These are phyloP conservation scores for Lanmaoa rubissima DNA, from an alignment of 768 basidiomycete genomes.

Conservation along the genomic window DNA sequence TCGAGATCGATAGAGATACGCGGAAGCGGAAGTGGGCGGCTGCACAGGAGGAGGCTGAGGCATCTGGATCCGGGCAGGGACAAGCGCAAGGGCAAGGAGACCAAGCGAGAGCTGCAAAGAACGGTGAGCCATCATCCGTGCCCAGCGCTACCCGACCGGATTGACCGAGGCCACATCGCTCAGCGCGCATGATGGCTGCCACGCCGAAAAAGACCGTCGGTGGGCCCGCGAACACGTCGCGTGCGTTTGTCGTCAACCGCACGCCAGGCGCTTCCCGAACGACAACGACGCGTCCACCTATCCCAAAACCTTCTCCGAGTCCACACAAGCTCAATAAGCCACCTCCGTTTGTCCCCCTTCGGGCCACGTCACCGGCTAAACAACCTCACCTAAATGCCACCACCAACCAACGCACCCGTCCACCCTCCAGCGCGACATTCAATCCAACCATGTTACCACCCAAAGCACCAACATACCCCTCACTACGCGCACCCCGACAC, in stretches of 20 bases:
- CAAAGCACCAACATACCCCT: conserved; percentile 40
- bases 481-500: conserved; percentile 63
- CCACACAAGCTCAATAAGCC: conserved; percentile 34
- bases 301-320: conserved; percentile 34
- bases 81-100: conserved; percentile 11
- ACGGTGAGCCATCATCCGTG: conserved; percentile 38
- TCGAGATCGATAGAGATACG: conserved; percentile 63
- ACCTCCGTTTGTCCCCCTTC: conserved; percentile 31
- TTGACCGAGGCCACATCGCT: not conserved
- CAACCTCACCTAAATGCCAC: conserved; percentile 6
- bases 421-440: conserved; percentile 66
- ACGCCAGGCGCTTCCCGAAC: conserved; percentile 40
- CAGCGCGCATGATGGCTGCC: conserved; percentile 45
- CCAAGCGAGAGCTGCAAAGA: conserved; percentile 49
- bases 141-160: not conserved
- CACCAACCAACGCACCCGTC: conserved; percentile 30
- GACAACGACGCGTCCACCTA: conserved; percentile 26
- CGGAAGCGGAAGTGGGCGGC: conserved; percentile 79
- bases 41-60: conserved; percentile 52
- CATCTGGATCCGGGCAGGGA: conserved; percentile 31
- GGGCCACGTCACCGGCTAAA: conserved; percentile 56
- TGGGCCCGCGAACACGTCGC: conserved; percentile 46
- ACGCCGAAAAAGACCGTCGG: conserved; percentile 52
- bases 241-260: conserved; percentile 40
- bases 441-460: conserved; percentile 60